Evolutionary conservation across 345 rosid species (phyloP).

Genomic region (Citrus trifoliata): DNA sequence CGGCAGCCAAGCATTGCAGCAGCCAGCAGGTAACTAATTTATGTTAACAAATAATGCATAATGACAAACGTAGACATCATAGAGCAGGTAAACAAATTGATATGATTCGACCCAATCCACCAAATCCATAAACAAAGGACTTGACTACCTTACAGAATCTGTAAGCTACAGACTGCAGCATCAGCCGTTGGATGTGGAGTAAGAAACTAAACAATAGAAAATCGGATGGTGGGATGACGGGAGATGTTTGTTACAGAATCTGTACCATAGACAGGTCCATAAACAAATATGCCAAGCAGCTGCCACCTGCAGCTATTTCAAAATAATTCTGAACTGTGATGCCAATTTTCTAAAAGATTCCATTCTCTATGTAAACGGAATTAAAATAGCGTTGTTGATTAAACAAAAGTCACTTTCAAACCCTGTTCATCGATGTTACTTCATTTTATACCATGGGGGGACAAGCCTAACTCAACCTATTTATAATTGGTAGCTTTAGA

Average conservation of each 20-base stretch:
- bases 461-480: not conserved
- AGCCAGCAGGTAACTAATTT: conserved; percentile 10
- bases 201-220: too few relatives aligned
- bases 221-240: too few relatives aligned
- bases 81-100: conserved; percentile 19
- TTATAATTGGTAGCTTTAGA: not conserved
- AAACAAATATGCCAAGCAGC: not conserved
- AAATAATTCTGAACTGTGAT: not conserved
- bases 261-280: too few relatives aligned
- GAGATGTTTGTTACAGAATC: too few relatives aligned
- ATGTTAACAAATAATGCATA: conserved; percentile 1
- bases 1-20: not conserved
- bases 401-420: not conserved
- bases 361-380: not conserved
- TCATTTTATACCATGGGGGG: not conserved
- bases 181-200: too few relatives aligned
- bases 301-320: not conserved
- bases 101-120: not conserved
- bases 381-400: not conserved
- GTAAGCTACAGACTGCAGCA: too few relatives aligned
- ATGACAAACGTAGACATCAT: not conserved
- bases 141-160: too few relatives aligned
- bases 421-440: not conserved
- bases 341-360: not conserved
- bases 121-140: not conserved